phyloP scores from a whole-genome alignment of 345 rosid genomes.

The Gossypium sturtianum region DNA sequence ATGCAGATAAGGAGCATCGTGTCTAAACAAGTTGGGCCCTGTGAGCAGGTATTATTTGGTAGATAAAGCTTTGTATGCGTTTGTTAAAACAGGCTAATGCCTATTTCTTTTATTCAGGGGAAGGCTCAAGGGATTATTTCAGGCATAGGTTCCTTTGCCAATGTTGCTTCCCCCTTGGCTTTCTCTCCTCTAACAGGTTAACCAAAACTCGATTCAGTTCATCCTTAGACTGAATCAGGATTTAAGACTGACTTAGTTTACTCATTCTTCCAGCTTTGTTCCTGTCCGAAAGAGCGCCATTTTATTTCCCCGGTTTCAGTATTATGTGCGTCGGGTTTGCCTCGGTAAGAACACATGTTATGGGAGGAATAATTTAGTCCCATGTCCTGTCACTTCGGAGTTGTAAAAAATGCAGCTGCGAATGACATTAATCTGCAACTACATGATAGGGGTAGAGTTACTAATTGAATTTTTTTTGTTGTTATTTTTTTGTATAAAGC shows the following conservation, averaged over 20 bases:
- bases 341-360: constrained; percentile 37
- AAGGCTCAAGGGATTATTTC: constrained; percentile 90
- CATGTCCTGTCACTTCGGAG: not conserved
- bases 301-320: constrained; percentile 86
- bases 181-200: constrained; percentile 89
- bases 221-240: not conserved
- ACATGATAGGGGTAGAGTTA: not conserved
- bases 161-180: constrained; percentile 59
- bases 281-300: constrained; percentile 76
- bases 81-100: not conserved
- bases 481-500: not conserved
- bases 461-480: not conserved
- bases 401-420: not conserved
- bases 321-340: constrained; percentile 67
- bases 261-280: constrained; percentile 55
- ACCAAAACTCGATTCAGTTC: not conserved
- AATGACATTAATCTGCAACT: not conserved
- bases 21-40: constrained; percentile 75
- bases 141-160: constrained; percentile 70
- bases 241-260: constrained; percentile 8
- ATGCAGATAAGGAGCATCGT: constrained; percentile 79
- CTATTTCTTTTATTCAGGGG: constrained; percentile 44
- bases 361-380: not conserved
- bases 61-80: not conserved
- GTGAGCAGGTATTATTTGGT: constrained; percentile 58